Conservation (phyloP, 179 eudicot species). For the Camellia oleifera region DNA sequence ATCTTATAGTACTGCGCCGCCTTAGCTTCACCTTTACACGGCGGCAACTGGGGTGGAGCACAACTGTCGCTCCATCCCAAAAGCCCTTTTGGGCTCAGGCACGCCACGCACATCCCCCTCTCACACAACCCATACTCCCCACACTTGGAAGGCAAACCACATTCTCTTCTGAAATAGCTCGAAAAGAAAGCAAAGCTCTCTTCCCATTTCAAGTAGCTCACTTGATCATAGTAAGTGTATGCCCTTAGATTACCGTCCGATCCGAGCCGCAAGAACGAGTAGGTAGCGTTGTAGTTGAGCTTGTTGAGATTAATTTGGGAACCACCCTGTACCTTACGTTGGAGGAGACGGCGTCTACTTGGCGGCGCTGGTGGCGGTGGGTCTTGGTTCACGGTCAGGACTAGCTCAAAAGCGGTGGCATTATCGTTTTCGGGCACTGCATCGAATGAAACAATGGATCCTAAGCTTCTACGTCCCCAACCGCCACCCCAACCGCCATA, state of each 20-base stretch:
- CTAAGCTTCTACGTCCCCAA: background rate
- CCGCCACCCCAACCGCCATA: conserved; percentile 5
- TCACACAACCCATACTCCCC: conserved; percentile 32
- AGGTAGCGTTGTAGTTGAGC: conserved; percentile 14
- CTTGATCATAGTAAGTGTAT: conserved; percentile 13
- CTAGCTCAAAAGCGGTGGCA: conserved; percentile 10
- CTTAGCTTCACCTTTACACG: conserved; percentile 14
- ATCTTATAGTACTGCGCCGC: conserved; percentile 26
- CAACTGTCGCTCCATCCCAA: conserved; percentile 33
- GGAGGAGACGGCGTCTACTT: background rate
- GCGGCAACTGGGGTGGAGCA: conserved; percentile 24
- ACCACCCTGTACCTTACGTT: background rate
- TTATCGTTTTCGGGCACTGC: background rate
- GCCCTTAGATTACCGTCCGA: conserved; percentile 16
- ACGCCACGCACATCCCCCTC: conserved; percentile 26
- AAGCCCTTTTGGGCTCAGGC: conserved; percentile 25
- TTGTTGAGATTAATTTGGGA: background rate
- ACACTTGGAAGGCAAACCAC: conserved; percentile 26
- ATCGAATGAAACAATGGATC: background rate
- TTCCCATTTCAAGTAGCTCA: background rate
- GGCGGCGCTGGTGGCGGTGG: background rate
- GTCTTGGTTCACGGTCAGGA: background rate
- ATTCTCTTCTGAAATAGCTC: conserved; percentile 13
- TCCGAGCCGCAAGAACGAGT: conserved; percentile 9
- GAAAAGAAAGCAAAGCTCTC: conserved; percentile 11